Conservation (phyloP, 1,284 basidiomycete genomes). For the Cryptococcus sp. region DNA sequence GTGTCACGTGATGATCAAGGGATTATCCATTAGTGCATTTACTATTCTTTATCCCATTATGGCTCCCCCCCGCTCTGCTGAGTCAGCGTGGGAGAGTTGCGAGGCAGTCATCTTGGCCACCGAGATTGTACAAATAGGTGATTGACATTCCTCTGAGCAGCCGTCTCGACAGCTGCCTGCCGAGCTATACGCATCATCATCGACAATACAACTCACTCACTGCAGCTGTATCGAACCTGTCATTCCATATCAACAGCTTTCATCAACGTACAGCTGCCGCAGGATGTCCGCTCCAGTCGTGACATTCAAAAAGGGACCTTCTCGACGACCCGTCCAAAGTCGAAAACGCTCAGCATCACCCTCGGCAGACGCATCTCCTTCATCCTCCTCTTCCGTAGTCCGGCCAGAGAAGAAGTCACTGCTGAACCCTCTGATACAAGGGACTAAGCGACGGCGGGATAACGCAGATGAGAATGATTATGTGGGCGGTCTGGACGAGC, state of each 20-base stretch:
- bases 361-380: slow-evolving; percentile 49
- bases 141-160: too few relatives aligned
- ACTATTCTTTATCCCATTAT: too few relatives aligned
- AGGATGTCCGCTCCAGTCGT: slow-evolving; percentile 59
- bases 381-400: slow-evolving; percentile 58
- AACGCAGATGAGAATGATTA: slow-evolving; percentile 61
- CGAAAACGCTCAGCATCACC: slow-evolving; percentile 49
- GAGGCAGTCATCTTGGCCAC: too few relatives aligned
- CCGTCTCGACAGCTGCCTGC: too few relatives aligned
- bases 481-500: slow-evolving; percentile 62
- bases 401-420: slow-evolving; percentile 69
- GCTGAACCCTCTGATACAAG: slow-evolving; percentile 74
- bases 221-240: background rate
- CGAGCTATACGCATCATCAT: too few relatives aligned
- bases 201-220: too few relatives aligned
- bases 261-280: background rate
- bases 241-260: background rate
- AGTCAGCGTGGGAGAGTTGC: slow-evolving; percentile 16
- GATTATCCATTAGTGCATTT: too few relatives aligned
- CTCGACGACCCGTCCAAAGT: slow-evolving; percentile 17
- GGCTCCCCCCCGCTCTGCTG: background rate
- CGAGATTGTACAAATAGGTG: too few relatives aligned
- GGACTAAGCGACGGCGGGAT: slow-evolving; percentile 75
- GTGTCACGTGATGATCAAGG: too few relatives aligned
- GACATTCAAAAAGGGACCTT: slow-evolving; percentile 72